Conservation (phyloP, 352 stramenopile genomes). For the Aphanomyces cochlioides region DNA sequence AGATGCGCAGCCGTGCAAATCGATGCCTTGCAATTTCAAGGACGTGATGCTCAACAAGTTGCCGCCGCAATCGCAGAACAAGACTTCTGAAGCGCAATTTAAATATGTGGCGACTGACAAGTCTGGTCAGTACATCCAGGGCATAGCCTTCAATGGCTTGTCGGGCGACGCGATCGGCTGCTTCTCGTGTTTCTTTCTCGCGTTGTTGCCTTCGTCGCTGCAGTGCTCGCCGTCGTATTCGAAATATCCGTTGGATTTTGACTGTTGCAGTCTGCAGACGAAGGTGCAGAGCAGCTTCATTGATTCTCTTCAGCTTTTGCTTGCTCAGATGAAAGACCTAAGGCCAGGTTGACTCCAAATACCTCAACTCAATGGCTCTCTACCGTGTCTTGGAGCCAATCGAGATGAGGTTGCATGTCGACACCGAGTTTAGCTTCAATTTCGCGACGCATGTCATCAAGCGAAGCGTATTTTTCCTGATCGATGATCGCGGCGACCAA, state of each 20-base stretch:
- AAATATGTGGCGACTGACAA: not conserved
- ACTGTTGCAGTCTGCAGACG: not conserved
- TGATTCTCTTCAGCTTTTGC: slow-evolving; percentile 13
- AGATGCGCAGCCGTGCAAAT: not conserved
- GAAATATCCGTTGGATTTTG: not conserved
- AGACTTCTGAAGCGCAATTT: not conserved
- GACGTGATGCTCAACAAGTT: not conserved
- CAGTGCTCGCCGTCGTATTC: not conserved
- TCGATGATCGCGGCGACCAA: not conserved
- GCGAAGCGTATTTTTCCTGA: slow-evolving; percentile 12
- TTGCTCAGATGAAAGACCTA: slow-evolving; percentile 19
- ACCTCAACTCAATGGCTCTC: not conserved
- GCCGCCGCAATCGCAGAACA: not conserved
- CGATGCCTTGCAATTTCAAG: not conserved
- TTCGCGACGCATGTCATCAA: not conserved
- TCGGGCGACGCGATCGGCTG: slow-evolving; percentile 4
- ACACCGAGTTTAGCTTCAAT: not conserved
- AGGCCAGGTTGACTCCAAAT: not conserved
- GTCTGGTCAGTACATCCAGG: not conserved
- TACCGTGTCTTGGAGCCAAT: slow-evolving; percentile 19
- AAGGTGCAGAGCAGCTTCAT: not conserved
- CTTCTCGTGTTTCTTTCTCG: not conserved
- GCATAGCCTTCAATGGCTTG: slow-evolving; percentile 17
- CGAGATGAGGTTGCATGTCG: slow-evolving; percentile 2
- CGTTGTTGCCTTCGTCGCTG: not conserved